phyloP scores from a whole-genome alignment of 2,329 filamentous ascomycete species.

The Fusarium sp. region DNA sequence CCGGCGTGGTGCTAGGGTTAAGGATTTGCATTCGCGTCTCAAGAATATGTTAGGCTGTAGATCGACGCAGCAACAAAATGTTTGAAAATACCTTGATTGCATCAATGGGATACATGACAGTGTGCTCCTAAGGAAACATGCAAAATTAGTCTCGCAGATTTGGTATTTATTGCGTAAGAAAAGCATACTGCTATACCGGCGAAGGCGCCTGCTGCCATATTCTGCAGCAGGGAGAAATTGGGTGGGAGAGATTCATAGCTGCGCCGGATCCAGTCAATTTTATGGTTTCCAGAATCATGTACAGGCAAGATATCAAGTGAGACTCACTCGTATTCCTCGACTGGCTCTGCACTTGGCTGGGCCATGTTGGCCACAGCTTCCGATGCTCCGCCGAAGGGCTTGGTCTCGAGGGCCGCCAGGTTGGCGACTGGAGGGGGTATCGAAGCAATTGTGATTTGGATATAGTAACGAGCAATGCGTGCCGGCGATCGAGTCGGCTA shows the following conservation, averaged over 20 bases:
- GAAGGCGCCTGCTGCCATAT: conserved; percentile 96
- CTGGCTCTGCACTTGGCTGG: conserved; percentile 74
- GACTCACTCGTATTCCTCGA: conserved; percentile 75
- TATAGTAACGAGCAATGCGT: conserved; percentile 14
- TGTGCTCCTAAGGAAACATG: conserved; percentile 79
- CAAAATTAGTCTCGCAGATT: conserved; percentile 36
- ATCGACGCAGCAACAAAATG: conserved; percentile 5
- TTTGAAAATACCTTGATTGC: conserved; percentile 83
- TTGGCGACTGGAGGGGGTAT: conserved; percentile 59
- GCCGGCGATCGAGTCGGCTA: conserved; percentile 25
- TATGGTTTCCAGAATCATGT: background rate
- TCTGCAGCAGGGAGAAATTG: conserved; percentile 93
- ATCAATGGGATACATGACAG: conserved; percentile 99
- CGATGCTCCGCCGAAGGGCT: conserved; percentile 72
- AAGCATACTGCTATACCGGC: conserved; percentile 89
- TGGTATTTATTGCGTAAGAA: conserved; percentile 1
- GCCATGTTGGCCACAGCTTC: conserved; percentile 77
- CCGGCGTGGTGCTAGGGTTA: conserved; percentile 82
- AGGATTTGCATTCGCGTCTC: conserved; percentile 99
- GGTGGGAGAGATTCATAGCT: conserved; percentile 94
- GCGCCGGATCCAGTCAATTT: conserved; percentile 21
- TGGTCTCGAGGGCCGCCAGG: conserved; percentile 73
- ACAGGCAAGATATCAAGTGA: conserved; percentile 7
- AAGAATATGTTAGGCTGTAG: conserved; percentile 33
- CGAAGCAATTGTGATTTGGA: conserved; percentile 36